Evolutionary conservation across 345 rosid species (phyloP).

Genomic region (Lagerstroemia speciosa): DNA sequence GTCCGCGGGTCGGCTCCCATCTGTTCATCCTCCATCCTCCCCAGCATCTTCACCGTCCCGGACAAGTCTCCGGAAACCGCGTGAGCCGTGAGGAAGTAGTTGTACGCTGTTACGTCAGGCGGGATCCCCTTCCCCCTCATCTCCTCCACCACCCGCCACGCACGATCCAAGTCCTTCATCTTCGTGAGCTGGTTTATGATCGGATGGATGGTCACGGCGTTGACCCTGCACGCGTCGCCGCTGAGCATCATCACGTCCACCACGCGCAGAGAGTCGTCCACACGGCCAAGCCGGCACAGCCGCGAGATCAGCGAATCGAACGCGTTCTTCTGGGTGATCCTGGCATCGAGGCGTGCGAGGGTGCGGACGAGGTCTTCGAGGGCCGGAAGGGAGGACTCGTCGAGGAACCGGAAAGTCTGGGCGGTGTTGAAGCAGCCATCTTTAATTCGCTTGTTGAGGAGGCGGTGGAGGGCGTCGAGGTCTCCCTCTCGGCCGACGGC

Average conservation of each 20-base stretch:
- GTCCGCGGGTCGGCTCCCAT: slow-evolving; percentile 40
- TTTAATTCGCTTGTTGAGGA: slow-evolving; percentile 47
- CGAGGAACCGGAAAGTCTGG: slow-evolving; percentile 63
- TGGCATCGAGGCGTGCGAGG: slow-evolving; percentile 39
- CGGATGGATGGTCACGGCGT: slow-evolving; percentile 37
- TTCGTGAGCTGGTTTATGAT: slow-evolving; percentile 31
- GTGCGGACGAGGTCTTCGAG: slow-evolving; percentile 36
- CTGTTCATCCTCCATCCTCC: slow-evolving; percentile 42
- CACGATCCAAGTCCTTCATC: slow-evolving; percentile 31
- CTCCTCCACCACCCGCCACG: slow-evolving; percentile 32
- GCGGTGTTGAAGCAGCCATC: slow-evolving; percentile 50
- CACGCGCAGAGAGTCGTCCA: slow-evolving; percentile 32
- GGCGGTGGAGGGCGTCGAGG: slow-evolving; percentile 37
- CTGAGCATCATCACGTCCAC: slow-evolving; percentile 39
- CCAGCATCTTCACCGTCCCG: slow-evolving; percentile 33
- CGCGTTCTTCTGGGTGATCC: slow-evolving; percentile 42
- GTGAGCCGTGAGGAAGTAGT: slow-evolving; percentile 38
- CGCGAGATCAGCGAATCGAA: slow-evolving; percentile 50
- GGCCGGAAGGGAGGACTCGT: slow-evolving; percentile 29
- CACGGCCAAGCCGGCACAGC: slow-evolving; percentile 39
- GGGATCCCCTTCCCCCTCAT: slow-evolving; percentile 27
- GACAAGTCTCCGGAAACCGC: slow-evolving; percentile 32
- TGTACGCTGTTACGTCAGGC: slow-evolving; percentile 47
- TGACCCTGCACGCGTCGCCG: slow-evolving; percentile 17
- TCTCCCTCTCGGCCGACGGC: slow-evolving; percentile 45